Percentiles rank a stretch among this genome's conserved stretches.
phyloP scores from a whole-genome alignment of 2,329 filamentous ascomycete genomes.

The Orbilia blumenaviensis region DNA sequence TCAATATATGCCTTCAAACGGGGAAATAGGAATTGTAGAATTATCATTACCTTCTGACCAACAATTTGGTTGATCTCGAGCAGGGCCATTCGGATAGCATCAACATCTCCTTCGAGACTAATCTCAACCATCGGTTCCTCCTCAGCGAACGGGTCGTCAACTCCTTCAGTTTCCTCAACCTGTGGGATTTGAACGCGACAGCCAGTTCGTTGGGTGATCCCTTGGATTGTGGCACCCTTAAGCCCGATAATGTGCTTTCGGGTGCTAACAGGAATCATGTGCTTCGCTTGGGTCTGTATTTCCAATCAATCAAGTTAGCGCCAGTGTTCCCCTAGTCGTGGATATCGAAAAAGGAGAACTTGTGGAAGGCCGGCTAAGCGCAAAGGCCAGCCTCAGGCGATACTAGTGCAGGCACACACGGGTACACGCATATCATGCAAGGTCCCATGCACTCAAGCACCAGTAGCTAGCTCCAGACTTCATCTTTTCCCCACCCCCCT shows the following conservation, averaged over 20 bases:
- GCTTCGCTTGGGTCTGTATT: slow-evolving; percentile 57
- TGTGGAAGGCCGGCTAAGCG: too few relatives aligned
- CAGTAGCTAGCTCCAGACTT: slow-evolving; percentile 49
- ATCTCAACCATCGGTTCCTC: slow-evolving; percentile 86
- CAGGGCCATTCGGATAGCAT: slow-evolving; percentile 83
- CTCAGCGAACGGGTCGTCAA: slow-evolving; percentile 70
- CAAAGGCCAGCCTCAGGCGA: too few relatives aligned
- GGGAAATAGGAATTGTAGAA: background rate
- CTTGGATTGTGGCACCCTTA: slow-evolving; percentile 86
- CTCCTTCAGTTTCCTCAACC: slow-evolving; percentile 70
- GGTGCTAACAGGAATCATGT: slow-evolving; percentile 83
- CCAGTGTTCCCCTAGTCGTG: background rate
- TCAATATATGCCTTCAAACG: background rate
- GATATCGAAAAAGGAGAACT: background rate
- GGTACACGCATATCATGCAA: slow-evolving; percentile 24
- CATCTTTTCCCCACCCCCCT: slow-evolving; percentile 6
- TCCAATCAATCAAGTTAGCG: slow-evolving; percentile 64
- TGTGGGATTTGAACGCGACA: slow-evolving; percentile 90
- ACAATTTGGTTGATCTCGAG: slow-evolving; percentile 87
- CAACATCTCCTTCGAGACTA: slow-evolving; percentile 86
- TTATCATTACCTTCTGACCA: slow-evolving; percentile 75
- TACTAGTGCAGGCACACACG: slow-evolving; percentile 20
- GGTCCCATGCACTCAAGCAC: slow-evolving; percentile 41
- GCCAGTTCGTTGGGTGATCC: slow-evolving; percentile 86
- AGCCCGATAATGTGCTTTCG: slow-evolving; percentile 93